Evolutionary conservation across 495 filamentous ascomycete species (phyloP).

Genomic region (Penicillium lividum): DNA sequence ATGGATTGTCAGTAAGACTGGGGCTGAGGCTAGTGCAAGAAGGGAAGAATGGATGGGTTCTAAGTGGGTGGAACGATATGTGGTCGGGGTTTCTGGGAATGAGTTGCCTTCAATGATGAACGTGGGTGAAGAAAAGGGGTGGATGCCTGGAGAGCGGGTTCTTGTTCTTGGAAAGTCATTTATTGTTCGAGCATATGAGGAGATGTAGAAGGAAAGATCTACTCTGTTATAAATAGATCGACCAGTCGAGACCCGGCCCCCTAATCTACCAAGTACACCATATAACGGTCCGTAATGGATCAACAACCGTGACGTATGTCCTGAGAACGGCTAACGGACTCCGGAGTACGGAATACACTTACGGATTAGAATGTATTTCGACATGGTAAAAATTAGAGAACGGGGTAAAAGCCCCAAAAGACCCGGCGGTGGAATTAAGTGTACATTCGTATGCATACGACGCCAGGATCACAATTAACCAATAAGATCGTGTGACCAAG

Average conservation of each 20-base stretch:
- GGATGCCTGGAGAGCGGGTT: constrained; percentile 18
- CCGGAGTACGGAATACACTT: not conserved
- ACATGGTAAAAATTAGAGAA: not conserved
- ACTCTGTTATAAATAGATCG: not conserved
- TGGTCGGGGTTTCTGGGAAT: constrained; percentile 21
- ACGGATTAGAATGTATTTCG: not conserved
- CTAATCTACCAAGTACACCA: no score
- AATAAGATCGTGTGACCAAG: not conserved
- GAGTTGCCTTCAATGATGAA: constrained; percentile 29
- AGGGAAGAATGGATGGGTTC: constrained; percentile 36
- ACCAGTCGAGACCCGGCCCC: not conserved
- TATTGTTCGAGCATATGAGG: constrained; percentile 40
- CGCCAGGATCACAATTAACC: not conserved
- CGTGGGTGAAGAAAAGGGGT: constrained; percentile 17
- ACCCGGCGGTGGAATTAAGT: not conserved
- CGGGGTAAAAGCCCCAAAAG: not conserved
- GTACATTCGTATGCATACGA: constrained; percentile 7
- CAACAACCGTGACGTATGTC: no score
- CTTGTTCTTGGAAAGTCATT: constrained; percentile 29
- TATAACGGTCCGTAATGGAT: no score
- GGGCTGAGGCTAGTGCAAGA: constrained; percentile 36
- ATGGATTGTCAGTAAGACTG: constrained; percentile 26
- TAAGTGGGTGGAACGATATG: constrained; percentile 33
- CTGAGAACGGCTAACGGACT: not conserved
- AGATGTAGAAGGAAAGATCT: constrained; percentile 9